Conservation (phyloP, 139 green algal genomes). For the Chlorella sp. region DNA sequence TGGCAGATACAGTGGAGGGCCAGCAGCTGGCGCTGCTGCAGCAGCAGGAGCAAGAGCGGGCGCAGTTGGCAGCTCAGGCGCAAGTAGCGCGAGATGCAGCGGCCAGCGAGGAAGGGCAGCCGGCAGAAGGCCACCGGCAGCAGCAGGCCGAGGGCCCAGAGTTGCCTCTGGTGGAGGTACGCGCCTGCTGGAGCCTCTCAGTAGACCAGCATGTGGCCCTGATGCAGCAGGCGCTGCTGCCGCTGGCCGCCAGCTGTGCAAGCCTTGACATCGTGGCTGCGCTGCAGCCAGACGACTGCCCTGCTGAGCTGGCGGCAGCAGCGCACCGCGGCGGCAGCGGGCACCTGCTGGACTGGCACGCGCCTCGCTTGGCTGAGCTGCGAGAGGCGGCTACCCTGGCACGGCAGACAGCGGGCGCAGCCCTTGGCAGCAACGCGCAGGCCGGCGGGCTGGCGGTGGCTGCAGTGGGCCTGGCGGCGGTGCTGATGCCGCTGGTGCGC, state of each 20-base stretch:
- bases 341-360: background rate
- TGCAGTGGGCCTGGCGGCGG: background rate
- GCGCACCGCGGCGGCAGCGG: background rate
- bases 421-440: background rate
- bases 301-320: background rate
- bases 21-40: conserved; percentile 29
- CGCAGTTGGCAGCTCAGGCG: background rate
- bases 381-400: background rate
- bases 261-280: background rate
- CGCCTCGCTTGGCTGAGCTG: conserved; percentile 6
- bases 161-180: conserved; percentile 23
- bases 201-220: background rate
- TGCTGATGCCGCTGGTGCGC: conserved; percentile 19
- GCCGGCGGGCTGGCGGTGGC: background rate
- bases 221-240: conserved; percentile 27
- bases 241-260: background rate
- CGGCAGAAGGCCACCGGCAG: no score
- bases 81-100: background rate
- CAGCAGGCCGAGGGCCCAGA: background rate
- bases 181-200: conserved; percentile 9
- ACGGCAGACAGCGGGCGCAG: background rate
- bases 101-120: background rate
- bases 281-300: background rate
- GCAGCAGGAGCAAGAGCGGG: conserved; percentile 21
- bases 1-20: conserved; percentile 25